phyloP scores from a whole-genome alignment of 2,329 filamentous ascomycete species.

The Pseudogymnoascus destructans region DNA sequence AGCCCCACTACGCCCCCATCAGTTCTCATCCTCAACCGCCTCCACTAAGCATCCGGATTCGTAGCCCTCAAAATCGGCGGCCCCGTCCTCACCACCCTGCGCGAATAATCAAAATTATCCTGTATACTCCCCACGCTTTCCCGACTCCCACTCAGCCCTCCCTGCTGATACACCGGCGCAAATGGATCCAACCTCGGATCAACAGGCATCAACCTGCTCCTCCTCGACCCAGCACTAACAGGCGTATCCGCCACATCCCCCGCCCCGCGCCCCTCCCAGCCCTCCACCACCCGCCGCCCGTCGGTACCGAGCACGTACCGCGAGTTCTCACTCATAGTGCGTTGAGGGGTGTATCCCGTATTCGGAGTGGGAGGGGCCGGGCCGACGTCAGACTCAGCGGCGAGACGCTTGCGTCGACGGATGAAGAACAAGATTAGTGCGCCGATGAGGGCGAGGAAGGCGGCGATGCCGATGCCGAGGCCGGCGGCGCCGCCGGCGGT shows the following conservation, averaged over 20 bases:
- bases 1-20: background rate
- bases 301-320: slow-evolving; percentile 26
- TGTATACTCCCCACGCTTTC: slow-evolving; percentile 51
- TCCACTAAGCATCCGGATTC: slow-evolving; percentile 38
- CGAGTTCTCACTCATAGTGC: slow-evolving; percentile 27
- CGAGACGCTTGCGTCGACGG: slow-evolving; percentile 32
- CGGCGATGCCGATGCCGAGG: slow-evolving; percentile 39
- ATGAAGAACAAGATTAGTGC: slow-evolving; percentile 31
- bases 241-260: background rate
- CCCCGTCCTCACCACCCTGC: slow-evolving; percentile 34
- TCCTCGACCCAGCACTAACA: slow-evolving; percentile 25
- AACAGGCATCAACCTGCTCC: slow-evolving; percentile 44
- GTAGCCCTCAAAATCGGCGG: slow-evolving; percentile 42
- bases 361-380: slow-evolving; percentile 15
- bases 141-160: slow-evolving; percentile 39
- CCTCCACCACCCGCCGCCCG: slow-evolving; percentile 24
- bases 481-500: slow-evolving; percentile 38
- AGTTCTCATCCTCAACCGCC: no score
- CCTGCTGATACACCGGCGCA: slow-evolving; percentile 40
- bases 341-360: slow-evolving; percentile 19
- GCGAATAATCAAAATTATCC: slow-evolving; percentile 53
- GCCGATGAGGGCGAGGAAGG: slow-evolving; percentile 30
- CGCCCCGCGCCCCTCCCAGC: slow-evolving; percentile 20
- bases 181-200: slow-evolving; percentile 53
- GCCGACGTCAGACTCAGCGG: slow-evolving; percentile 29